Evolutionary conservation across 2,329 filamentous ascomycete genomes (phyloP), one percentile per base, ranked within the genome.

Genomic region (Fusarium nisikadoi): DNA sequence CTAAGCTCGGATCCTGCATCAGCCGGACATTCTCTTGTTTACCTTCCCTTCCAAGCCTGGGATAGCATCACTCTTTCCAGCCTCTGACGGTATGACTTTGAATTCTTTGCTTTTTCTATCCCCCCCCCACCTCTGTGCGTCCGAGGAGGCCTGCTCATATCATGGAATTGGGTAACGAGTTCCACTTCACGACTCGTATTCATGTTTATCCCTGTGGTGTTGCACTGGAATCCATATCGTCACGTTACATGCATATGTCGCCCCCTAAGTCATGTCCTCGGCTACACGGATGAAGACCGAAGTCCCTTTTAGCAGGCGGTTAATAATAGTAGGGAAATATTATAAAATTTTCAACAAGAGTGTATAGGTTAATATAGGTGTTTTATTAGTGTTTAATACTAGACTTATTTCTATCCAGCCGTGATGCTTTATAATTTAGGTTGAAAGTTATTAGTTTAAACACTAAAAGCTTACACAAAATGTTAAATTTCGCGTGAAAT

Each of bases 171-270:
- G 25, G 8, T 35, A 27, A n/a, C 1, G 7, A 29, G 60, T 42
- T 36, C 36, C 60, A 57, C 52, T 25, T 17, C 16, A 42, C 7
- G 20, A n/a, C 36, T 62, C 52, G 53, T 57, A 23, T 62, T 57
- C 4, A 6, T 9, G 7, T 29, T 29, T 9, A 33, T 43, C 59
- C 39, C n/a, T 33, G 49, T 27, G 23, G 9, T 23, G 27, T 47
- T 47, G 20, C 45, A n/a, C 10, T 8, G 2, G 13, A 62, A 29
- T 20, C n/a, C 16, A 29, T 36, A 14, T 5, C 27, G 27, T 20
- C 12, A 56, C n/a, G 35, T n/a, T 42, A 14, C 59, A 25, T 41
- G 19, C 42, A 62, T 62, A 14, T 35, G 35, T 14, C 29, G 5
- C n/a, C 16, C 3, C 8, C 2, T n/a, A 17, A 27, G 42, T 57